phyloP scores from a whole-genome alignment of 108 stramenopile genomes.

The Mayamaea pseudoterrestris region DNA sequence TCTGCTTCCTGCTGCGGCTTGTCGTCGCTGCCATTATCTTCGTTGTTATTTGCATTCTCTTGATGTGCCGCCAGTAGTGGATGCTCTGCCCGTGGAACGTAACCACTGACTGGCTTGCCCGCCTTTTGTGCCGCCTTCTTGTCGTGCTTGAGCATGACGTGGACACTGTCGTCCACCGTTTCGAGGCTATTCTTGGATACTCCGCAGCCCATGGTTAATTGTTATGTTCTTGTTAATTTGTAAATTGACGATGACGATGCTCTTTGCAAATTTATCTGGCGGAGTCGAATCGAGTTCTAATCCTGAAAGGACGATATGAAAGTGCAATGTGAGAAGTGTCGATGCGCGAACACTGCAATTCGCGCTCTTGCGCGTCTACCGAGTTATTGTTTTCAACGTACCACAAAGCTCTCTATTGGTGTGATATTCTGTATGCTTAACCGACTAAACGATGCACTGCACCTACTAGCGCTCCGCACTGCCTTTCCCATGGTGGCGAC shows the following conservation, averaged over 20 bases:
- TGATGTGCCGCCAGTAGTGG: constrained; percentile 15
- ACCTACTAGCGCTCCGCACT: no score
- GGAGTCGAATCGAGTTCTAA: not conserved
- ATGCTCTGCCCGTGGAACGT: constrained; percentile 35
- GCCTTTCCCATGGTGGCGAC: no score
- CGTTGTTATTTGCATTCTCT: not conserved
- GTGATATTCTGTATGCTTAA: no score
- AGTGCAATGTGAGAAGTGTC: no score
- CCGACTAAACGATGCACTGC: no score
- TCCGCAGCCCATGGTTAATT: constrained; percentile 26
- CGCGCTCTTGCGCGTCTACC: no score
- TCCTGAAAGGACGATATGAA: no score
- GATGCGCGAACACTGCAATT: no score
- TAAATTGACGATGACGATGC: not conserved
- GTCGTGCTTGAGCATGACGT: constrained; percentile 45
- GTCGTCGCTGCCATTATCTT: not conserved
- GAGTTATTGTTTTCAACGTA: no score
- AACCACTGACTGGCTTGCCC: constrained; percentile 23
- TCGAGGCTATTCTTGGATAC: constrained; percentile 17
- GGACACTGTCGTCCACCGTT: constrained; percentile 39
- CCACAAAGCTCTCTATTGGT: no score
- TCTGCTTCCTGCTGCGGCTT: no score
- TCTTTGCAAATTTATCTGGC: not conserved
- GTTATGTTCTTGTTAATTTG: not conserved
- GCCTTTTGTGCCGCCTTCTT: constrained; percentile 23